Base-by-base conservation (phyloP, 2,329 filamentous ascomycete genomes). In the Rhynchosporium agropyri region DNA sequence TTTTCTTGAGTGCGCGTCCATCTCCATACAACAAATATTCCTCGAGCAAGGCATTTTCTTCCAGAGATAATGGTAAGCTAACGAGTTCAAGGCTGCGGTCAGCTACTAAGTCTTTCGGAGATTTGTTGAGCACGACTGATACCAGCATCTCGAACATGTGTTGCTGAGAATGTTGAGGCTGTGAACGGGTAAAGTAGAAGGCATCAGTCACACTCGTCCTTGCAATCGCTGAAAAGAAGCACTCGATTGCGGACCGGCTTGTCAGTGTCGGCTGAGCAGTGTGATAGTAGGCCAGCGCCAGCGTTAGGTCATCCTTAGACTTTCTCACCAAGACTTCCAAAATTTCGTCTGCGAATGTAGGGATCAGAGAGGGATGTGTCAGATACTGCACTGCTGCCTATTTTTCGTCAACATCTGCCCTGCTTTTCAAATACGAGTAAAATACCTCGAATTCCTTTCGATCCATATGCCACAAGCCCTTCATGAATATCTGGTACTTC, bases 341-440 rank as follows among this genome's bases (percentile, higher is more conserved):
- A 58, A 96, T 93, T 65, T 96, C 90, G 76, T 95, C 91, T 62
- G 90, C 84, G 71, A 95, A 96, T 60, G 92, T 92, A 42, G 90
- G 87, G 26, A 89, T 86, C 4, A 96, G 81, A 1, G 89, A 91
- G 0, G 92, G 91, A 70, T 95, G 89, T 3, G 90, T 88, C 13
- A 96, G 83, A 73, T 89, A 87, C 69, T 91, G 87, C 33, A 96
- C 80, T 2, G 91, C 90, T 67, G 79, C 77, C 83, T 89, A 63
- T 29, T 10, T 28, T 29, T 65, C 40, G 68, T 76, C 60, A 74
- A 69, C 63, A 63, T 20, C n/a, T 63, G 15, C 56, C 62, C 59
- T 26, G 28, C 31, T 59, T 56, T 28, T 31, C 7, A 20, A 42
- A 45, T 3, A 9, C 15, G 5, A 36, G 31, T 48, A 74, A 68